Evolutionary conservation across 305 asterid genomes (phyloP).

Genomic region (Fraxinus dipetala): DNA sequence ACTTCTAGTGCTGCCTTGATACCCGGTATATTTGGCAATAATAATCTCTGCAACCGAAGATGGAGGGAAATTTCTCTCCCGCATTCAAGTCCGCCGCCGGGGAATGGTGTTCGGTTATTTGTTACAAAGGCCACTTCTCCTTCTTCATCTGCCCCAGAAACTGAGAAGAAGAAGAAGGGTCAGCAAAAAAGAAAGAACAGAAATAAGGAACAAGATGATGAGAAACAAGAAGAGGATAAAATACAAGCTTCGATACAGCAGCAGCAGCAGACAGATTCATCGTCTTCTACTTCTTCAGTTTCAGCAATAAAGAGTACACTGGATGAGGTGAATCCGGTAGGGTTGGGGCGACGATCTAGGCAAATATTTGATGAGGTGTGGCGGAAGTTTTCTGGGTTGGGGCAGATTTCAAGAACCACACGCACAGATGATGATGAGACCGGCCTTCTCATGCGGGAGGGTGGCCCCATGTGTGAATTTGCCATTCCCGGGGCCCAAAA

Average conservation of each 20-base stretch:
- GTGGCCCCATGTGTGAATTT: conserved; percentile 96
- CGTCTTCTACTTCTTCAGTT: conserved; percentile 42
- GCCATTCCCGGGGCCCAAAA: conserved; percentile 94
- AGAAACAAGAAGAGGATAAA: conserved; percentile 27
- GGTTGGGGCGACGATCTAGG: conserved; percentile 78
- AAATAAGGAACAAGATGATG: conserved; percentile 26
- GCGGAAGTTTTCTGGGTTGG: conserved; percentile 87
- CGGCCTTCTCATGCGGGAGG: conserved; percentile 61
- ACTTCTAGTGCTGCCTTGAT: conserved; percentile 50
- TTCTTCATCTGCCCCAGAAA: conserved; percentile 44
- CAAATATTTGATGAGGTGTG: conserved; percentile 92
- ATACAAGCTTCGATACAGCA: conserved; percentile 20
- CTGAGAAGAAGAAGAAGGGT: conserved; percentile 30
- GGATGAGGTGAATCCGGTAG: conserved; percentile 91
- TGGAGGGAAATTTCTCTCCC: conserved; percentile 31
- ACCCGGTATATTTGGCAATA: conserved; percentile 48
- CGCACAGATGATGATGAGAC: conserved; percentile 61
- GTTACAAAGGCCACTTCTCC: conserved; percentile 33
- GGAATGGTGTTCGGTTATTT: conserved; percentile 24
- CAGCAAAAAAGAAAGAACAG: conserved; percentile 38
- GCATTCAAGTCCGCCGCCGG: conserved; percentile 25
- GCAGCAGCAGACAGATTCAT: conserved; percentile 12
- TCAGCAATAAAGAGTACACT: conserved; percentile 60
- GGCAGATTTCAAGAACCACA: conserved; percentile 78
- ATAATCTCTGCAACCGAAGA: conserved; percentile 34